These are phyloP conservation scores for Diphasiastrum complanatum DNA, from an alignment of 83 land plant genomes.

Conservation along the genomic window DNA sequence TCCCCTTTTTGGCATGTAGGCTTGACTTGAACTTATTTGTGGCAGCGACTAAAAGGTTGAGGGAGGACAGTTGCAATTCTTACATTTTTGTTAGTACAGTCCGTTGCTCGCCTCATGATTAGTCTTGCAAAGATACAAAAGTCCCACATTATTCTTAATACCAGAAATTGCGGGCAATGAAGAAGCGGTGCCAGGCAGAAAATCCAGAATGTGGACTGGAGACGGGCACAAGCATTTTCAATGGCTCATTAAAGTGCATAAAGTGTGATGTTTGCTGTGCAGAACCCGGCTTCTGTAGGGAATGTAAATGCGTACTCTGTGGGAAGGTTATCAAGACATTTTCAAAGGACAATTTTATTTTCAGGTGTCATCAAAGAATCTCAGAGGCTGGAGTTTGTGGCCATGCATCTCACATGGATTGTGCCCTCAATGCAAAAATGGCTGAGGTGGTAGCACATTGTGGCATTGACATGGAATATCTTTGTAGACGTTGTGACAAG, in stretches of 20 bases:
- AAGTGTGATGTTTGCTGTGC: slow-evolving; percentile 23
- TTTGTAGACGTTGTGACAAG: slow-evolving; percentile 29
- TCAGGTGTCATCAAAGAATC: slow-evolving; percentile 13
- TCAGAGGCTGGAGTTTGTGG: slow-evolving; percentile 25
- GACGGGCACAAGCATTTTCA: neutral
- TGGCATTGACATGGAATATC: slow-evolving; percentile 20
- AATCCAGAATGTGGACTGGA: slow-evolving; percentile 19
- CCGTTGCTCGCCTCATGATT: no score
- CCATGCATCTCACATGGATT: slow-evolving; percentile 27
- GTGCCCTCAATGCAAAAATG: slow-evolving; percentile 19
- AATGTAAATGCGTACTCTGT: slow-evolving; percentile 26
- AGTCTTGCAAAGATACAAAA: no score
- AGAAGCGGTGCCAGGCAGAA: slow-evolving; percentile 12
- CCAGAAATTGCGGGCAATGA: no score
- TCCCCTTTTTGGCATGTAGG: no score
- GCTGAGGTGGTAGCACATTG: slow-evolving; percentile 19
- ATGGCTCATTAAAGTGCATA: slow-evolving; percentile 7
- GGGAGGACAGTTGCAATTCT: no score
- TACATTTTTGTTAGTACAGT: no score
- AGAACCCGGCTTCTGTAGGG: slow-evolving; percentile 26
- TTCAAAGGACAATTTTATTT: neutral
- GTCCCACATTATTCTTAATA: no score
- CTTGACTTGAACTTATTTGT: no score
- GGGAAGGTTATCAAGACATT: slow-evolving; percentile 5
- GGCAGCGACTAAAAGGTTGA: no score